Evolutionary conservation across 2,329 filamentous ascomycete genomes (phyloP), one percentile per base, ranked within the genome.

Genomic region (Zalaria sp.): DNA sequence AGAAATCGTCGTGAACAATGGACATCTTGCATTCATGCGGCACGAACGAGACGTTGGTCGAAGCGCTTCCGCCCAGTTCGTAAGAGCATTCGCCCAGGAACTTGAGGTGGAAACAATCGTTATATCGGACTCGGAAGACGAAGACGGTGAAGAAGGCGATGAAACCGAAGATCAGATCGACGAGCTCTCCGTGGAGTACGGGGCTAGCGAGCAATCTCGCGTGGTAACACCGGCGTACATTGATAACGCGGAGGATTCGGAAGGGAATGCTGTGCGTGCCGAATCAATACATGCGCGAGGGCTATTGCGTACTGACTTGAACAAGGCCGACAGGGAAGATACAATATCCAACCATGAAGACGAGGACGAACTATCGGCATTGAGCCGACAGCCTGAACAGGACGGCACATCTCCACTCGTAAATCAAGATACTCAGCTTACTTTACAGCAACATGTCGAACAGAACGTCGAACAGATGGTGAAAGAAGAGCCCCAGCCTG

Each of bases 1-100:
- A 41, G 69, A 83, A 44, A 78, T 96, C 37, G 71, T 93, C n/a
- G 79, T 95, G 43, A 74, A 96, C 60, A 91, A 94, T 67, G 89
- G 91, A 0, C 91, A 96, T 63, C 59, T 95, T 40, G 58, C 73
- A 39, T 59, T 74, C 54, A 77, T 85, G 71, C 54, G 65, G 55
- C 59, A 74, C 61, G 69, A 80, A 56, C 62, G 72, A 49, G 66
- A 74, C 63, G 55, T 60, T 34, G 42, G 58, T 35, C 29, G 40
- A 38, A 42, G 48, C 36, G 47, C 51, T 25, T 50, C 57, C 3
- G 49, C 48, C 5, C 53, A 51, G 34, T 56, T 60, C 38, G 47
- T 59, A 9, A 42, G 49, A 29, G 54, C 52, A 11, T 58, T 59
- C 37, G 50, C 50, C 25, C 51, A 52, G 27, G 50, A 50, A 37